Conservation (phyloP, 768 basidiomycete species). For the Termitomyces sp. region DNA sequence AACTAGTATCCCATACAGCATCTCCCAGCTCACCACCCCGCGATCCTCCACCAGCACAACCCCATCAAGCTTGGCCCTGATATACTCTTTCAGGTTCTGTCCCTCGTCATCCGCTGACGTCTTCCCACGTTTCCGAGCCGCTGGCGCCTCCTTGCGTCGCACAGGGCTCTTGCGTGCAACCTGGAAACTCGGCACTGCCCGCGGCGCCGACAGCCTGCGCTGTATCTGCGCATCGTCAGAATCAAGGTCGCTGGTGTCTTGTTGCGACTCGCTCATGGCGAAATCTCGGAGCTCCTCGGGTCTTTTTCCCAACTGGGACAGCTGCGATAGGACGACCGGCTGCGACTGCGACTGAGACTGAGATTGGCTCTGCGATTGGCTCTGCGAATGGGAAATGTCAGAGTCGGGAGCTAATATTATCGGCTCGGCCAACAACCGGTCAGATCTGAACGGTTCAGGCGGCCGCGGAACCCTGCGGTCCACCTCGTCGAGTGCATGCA, state of each 20-base stretch:
- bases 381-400: constrained; percentile 41
- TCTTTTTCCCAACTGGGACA: constrained; percentile 7
- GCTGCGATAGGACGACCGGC: constrained; percentile 14
- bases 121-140: neutral
- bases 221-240: constrained; percentile 13
- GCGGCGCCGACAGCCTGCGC: neutral
- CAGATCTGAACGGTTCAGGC: constrained; percentile 22
- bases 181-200: constrained; percentile 15
- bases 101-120: neutral
- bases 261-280: too few relatives aligned
- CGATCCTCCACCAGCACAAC: neutral
- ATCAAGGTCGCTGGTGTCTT: neutral
- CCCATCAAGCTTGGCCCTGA: neutral
- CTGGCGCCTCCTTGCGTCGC: neutral
- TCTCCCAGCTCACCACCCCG: constrained; percentile 11
- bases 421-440: constrained; percentile 25
- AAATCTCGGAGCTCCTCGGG: neutral
- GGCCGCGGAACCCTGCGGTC: constrained; percentile 46
- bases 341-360: constrained; percentile 23
- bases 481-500: constrained; percentile 20
- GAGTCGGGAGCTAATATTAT: constrained; percentile 53
- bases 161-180: neutral
- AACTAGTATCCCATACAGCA: constrained; percentile 8
- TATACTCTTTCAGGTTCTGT: neutral
- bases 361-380: constrained; percentile 29